Evolutionary conservation across 2,329 filamentous ascomycete genomes (phyloP).

Genomic region (Huntiella decipiens): DNA sequence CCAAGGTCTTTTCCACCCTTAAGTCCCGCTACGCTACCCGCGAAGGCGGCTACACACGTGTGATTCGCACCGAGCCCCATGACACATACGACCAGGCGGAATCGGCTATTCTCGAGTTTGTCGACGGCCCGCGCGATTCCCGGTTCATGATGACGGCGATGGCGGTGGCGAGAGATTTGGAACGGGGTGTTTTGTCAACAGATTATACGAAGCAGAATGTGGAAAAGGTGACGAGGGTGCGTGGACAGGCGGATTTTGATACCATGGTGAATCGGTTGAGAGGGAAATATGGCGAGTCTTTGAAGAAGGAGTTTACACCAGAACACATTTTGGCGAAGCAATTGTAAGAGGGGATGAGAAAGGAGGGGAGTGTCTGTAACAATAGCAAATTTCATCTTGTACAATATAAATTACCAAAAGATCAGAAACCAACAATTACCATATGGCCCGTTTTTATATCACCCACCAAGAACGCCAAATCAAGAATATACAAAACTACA

Average conservation of each 20-base stretch:
- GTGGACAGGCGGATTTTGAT: constrained; percentile 51
- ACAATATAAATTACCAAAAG: background rate
- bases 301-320: constrained; percentile 10
- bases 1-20: constrained; percentile 76
- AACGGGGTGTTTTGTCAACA: constrained; percentile 38
- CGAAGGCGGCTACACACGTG: constrained; percentile 84
- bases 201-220: constrained; percentile 62
- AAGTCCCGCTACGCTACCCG: constrained; percentile 58
- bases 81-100: constrained; percentile 70
- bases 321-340: constrained; percentile 13
- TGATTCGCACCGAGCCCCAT: constrained; percentile 76
- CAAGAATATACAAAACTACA: constrained; percentile 28
- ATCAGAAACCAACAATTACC: background rate
- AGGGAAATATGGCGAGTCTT: constrained; percentile 17
- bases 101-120: constrained; percentile 81
- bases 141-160: constrained; percentile 87
- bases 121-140: constrained; percentile 86
- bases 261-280: constrained; percentile 31
- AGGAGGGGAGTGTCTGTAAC: background rate
- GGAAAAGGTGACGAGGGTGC: constrained; percentile 61
- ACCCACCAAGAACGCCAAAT: too few species aligned
- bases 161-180: constrained; percentile 48
- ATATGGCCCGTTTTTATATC: background rate
- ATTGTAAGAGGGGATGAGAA: background rate
- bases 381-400: too few species aligned